phyloP scores from a whole-genome alignment of 495 filamentous ascomycete genomes.

The Talaromyces proteolyticus region DNA sequence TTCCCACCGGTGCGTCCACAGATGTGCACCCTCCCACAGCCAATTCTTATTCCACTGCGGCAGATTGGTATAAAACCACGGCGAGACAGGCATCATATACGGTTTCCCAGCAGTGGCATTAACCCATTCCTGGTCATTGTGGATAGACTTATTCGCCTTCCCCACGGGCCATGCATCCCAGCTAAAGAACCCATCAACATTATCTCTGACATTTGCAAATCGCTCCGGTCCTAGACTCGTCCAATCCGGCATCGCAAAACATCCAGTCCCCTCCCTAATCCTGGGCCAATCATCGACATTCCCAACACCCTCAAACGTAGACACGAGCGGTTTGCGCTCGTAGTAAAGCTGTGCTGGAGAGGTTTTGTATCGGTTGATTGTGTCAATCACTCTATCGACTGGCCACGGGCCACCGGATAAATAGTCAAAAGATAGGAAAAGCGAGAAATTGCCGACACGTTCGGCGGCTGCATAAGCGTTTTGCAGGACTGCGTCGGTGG shows the following conservation, averaged over 20 bases:
- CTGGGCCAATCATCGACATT: constrained; percentile 51
- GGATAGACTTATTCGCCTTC: constrained; percentile 42
- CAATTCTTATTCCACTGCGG: constrained; percentile 68
- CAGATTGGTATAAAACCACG: constrained; percentile 71
- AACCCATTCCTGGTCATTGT: constrained; percentile 49
- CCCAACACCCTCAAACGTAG: constrained; percentile 62
- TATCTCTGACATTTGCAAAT: constrained; percentile 32
- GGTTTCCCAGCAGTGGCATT: constrained; percentile 46
- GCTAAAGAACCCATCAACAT: constrained; percentile 57
- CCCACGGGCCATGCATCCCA: constrained; percentile 75
- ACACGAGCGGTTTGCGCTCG: constrained; percentile 55
- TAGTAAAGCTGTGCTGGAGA: constrained; percentile 48
- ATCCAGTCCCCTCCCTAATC: constrained; percentile 44
- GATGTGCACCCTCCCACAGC: constrained; percentile 62
- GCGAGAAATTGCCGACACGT: constrained; percentile 43
- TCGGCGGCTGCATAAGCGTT: constrained; percentile 53
- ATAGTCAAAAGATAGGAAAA: constrained; percentile 70
- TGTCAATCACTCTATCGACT: constrained; percentile 43
- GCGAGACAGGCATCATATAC: constrained; percentile 77
- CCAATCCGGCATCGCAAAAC: constrained; percentile 61
- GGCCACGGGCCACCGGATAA: constrained; percentile 49
- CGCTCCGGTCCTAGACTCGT: constrained; percentile 49
- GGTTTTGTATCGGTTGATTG: constrained; percentile 52
- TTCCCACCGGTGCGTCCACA: constrained; percentile 73
- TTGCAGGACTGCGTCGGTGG: constrained; percentile 41